Base-by-base conservation (phyloP, 108 stramenopile species). In the Chaetoceros muelleri region DNA sequence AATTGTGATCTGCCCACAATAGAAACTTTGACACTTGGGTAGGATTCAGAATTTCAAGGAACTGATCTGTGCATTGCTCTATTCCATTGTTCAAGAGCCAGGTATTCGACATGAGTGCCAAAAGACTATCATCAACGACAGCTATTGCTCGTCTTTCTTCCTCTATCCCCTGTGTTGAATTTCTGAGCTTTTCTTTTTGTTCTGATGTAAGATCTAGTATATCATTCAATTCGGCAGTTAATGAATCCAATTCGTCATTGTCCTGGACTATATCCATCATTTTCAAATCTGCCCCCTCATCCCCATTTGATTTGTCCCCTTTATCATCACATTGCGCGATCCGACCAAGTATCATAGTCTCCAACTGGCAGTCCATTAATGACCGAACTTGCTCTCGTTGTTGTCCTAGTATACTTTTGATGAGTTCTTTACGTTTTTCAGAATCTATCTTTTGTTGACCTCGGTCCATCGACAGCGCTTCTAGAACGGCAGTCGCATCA, bases 391-490 rank as follows among this genome's bases (percentile, higher is more conserved):
- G 82, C 31, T 89, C 69, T 53, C 78, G 77, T 71, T 93, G 87
- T 55, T 93, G 91, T 19, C 57, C 58, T 29, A 88, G 29, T 53
- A 93, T 84, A 21, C 75, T 76, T 44, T 65, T 61, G n/a, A 86
- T 81, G 47, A 84, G 57, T 56, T 74, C 63, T 3, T 64, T 49
- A 19, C 91, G 80, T 53, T 78, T 71, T 40, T 74, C 80, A 24
- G 76, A 55, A 20, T 65, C 68, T 40, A 93, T 53, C 16, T 67
- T 71, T 60, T 88, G 87, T 50, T 87, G 85, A 17, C 91, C 91
- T 5, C 91, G 74, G 52, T 93, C 91, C 91, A 93, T 93, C 24
- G 78, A 75, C 3, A 93, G 71, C 1, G 91, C 91, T 60, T 88
- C 90, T 49, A 89, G 67, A 8, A 58, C 22, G 8, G 60, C 60